Percentiles rank a stretch among this genome's conserved stretches.
phyloP scores from a whole-genome alignment of 331 rosid genomes.

The Quercus tomentella region DNA sequence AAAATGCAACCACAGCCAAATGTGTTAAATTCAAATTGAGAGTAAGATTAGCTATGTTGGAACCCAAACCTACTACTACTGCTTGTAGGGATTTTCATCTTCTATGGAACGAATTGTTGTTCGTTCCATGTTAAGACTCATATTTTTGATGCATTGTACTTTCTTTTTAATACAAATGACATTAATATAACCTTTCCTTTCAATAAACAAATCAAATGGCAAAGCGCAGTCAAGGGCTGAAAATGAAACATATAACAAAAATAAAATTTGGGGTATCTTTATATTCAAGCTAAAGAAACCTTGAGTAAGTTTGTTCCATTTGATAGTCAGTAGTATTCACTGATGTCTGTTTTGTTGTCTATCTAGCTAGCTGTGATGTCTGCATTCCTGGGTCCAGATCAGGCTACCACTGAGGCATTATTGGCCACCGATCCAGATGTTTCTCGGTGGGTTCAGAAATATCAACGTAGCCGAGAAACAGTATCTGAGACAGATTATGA shows the following conservation, averaged over 20 bases:
- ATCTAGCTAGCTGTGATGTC: conserved; percentile 85
- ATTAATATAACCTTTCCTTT: background rate
- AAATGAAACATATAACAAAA: background rate
- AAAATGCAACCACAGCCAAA: background rate
- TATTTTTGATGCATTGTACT: background rate
- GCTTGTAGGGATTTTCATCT: too few relatives aligned
- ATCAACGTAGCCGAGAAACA: conserved; percentile 89
- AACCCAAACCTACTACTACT: too few relatives aligned
- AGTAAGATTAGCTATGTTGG: background rate
- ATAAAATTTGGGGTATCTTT: background rate
- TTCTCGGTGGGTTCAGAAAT: conserved; percentile 85
- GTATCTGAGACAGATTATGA: conserved; percentile 89
- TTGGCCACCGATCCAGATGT: conserved; percentile 80
- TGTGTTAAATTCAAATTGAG: background rate
- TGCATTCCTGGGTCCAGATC: conserved; percentile 93
- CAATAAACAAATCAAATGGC: background rate
- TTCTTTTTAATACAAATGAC: background rate
- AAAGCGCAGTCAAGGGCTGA: background rate
- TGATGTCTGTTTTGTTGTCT: conserved; percentile 6
- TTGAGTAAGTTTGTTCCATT: background rate
- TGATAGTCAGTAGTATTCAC: background rate
- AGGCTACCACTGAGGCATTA: conserved; percentile 65
- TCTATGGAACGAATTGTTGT: too few relatives aligned
- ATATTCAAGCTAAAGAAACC: background rate
- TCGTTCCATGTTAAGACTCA: too few relatives aligned